Evolutionary conservation across 805 yeast genomes (phyloP).

Genomic region (Starmerella ratchasimensis): DNA sequence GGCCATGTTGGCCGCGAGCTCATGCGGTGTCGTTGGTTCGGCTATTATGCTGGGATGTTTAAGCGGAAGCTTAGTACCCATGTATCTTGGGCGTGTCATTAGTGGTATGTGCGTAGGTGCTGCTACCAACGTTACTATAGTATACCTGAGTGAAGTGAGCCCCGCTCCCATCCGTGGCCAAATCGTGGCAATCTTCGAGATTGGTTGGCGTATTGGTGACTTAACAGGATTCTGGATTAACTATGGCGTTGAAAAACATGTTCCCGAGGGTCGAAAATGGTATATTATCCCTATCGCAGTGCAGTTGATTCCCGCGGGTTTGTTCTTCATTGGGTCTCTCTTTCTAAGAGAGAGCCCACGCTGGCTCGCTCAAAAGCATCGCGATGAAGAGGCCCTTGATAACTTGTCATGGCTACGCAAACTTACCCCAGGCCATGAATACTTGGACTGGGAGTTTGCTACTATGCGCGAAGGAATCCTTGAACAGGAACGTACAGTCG

Average conservation of each 20-base stretch:
- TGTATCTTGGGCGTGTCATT: constrained; percentile 8
- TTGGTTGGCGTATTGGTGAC: constrained; percentile 11
- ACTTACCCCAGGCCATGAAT: constrained; percentile 9
- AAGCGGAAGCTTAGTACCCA: constrained; percentile 5
- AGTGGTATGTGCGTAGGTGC: constrained; percentile 10
- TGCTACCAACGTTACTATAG: constrained; percentile 7
- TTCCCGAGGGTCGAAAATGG: constrained; percentile 1
- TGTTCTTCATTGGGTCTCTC: constrained; percentile 33
- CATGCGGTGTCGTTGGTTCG: constrained; percentile 6
- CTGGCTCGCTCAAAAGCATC: constrained; percentile 27
- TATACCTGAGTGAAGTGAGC: constrained; percentile 8
- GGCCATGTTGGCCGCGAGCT: constrained; percentile 4
- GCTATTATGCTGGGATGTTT: constrained; percentile 8
- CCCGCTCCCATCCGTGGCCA: constrained; percentile 10
- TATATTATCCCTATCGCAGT: constrained; percentile 22
- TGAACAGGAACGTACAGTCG: constrained; percentile 4
- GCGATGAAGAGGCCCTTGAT: constrained; percentile 7
- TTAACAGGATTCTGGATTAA: constrained; percentile 11
- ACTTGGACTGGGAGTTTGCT: constrained; percentile 12
- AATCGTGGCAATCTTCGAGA: constrained; percentile 9
- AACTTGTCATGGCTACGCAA: constrained; percentile 8
- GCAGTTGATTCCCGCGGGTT: constrained; percentile 37
- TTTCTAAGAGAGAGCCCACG: constrained; percentile 32
- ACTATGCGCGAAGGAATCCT: constrained; percentile 6
- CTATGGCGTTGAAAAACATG: constrained; percentile 7